Evolutionary conservation across 345 rosid species (phyloP), one percentile per base, ranked within the genome.

Genomic region (Aquilaria malaccensis): DNA sequence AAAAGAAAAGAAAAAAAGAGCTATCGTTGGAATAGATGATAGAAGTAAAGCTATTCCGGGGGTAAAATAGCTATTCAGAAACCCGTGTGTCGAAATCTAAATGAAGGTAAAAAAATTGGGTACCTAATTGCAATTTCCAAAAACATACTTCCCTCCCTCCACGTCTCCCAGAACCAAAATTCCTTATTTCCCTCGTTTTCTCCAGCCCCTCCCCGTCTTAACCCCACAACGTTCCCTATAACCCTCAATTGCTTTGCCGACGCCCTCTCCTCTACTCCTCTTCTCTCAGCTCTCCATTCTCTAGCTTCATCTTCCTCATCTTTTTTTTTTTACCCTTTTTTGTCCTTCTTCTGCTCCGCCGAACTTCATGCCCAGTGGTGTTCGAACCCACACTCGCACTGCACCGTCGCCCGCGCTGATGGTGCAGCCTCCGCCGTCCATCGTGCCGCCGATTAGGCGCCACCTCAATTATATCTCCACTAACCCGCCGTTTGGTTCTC

Each of bases 131-230:
- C 64, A 67, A 48, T 50, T 55, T 60, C 53, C 58, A 1, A 52
- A 66, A 60, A 48, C 55, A 55, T 52, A 65, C 79, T 80, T 83
- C 88, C 92, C 88, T 81, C 91, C 92, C 92, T 81, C 87, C 89
- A 83, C 81, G 75, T 77, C 79, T 64, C 79, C 75, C 85, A 83
- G 80, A 82, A 83, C 81, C 56, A 76, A 78, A 81, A 72, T 80
- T 78, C 80, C 83, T 79, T 79, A 83, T 82, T 78, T 81, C 93
- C 89, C 85, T 83, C 86, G 88, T 82, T 82, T 78, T 58, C 80
- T 55, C 66, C 47, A 59, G 53, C 67, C 63, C 68, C 68, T 65
- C 63, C 68, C 58, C 22, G 22, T 22, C 43, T 37, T 4, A 37
- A 37, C 43, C 43, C 43, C 43, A 37, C 43, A 37, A 37, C 43